These are phyloP conservation scores for Avena insularis DNA, from an alignment of 176 grass and related monocot genomes.

Conservation along the genomic window DNA sequence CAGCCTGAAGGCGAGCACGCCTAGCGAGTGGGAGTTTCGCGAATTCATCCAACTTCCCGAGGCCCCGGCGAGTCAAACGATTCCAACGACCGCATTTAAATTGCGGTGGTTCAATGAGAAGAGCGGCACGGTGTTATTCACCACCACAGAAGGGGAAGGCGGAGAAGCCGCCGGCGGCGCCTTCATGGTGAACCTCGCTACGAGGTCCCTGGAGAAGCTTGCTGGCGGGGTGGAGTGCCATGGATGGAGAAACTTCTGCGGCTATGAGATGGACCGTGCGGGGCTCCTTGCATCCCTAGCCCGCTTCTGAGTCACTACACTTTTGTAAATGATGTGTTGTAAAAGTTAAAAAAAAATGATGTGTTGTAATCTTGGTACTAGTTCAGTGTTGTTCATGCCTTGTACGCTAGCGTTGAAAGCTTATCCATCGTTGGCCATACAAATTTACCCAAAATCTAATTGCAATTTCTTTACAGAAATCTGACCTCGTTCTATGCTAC, in stretches of 20 bases:
- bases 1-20: neutral
- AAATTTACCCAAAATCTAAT: too few relatives aligned
- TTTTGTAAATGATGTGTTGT: too few relatives aligned
- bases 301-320: neutral
- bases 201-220: neutral
- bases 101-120: conserved; percentile 27
- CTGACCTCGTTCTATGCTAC: too few relatives aligned
- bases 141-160: neutral
- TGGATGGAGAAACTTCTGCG: conserved; percentile 1
- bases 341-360: too few relatives aligned
- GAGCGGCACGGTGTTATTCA: conserved; percentile 27
- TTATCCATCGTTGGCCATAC: too few relatives aligned
- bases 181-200: conserved; percentile 1
- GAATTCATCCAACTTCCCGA: neutral
- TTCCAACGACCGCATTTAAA: neutral
- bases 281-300: neutral
- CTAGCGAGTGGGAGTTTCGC: neutral
- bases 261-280: conserved; percentile 28
- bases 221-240: neutral
- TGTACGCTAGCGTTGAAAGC: too few relatives aligned
- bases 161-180: neutral
- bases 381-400: too few relatives aligned
- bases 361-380: too few relatives aligned
- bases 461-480: too few relatives aligned
- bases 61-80: neutral